These are phyloP conservation scores for Mallotus nudiflorus DNA, from an alignment of 345 rosid genomes.

Conservation along the genomic window DNA sequence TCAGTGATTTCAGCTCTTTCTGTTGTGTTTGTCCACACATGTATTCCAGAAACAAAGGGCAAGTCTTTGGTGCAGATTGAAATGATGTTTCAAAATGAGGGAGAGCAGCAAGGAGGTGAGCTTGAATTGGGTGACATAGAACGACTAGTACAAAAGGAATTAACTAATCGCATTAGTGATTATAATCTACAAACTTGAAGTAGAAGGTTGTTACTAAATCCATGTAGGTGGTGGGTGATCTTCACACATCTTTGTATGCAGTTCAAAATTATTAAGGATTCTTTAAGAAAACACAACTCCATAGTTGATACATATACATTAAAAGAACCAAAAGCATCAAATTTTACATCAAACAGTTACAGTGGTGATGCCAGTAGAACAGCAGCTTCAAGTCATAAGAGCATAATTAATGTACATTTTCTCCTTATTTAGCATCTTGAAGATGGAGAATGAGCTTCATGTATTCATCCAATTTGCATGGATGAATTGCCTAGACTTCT, in stretches of 20 bases:
- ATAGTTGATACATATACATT: not conserved
- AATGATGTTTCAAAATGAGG: constrained; percentile 20
- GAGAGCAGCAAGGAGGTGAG: constrained; percentile 12
- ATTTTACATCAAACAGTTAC: not conserved
- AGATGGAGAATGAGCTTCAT: not conserved
- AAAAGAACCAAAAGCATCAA: not conserved
- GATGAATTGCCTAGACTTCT: not conserved
- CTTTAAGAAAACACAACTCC: not conserved
- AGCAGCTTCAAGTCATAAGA: not conserved
- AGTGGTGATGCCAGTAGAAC: not conserved
- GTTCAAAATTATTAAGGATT: not conserved
- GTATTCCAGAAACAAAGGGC: constrained; percentile 43
- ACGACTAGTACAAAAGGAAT: constrained; percentile 16
- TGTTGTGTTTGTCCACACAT: constrained; percentile 23
- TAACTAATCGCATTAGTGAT: not conserved
- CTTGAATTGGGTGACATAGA: constrained; percentile 23
- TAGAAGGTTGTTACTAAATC: not conserved
- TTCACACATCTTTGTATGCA: not conserved
- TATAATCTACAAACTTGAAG: not conserved
- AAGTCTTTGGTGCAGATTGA: constrained; percentile 45
- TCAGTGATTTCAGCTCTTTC: constrained; percentile 28
- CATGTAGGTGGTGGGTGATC: not conserved
- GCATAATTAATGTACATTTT: not conserved
- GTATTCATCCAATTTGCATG: not conserved
- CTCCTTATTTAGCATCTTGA: not conserved